phyloP scores from a whole-genome alignment of 306 rosid genomes.

The Crataegus laevigata region DNA sequence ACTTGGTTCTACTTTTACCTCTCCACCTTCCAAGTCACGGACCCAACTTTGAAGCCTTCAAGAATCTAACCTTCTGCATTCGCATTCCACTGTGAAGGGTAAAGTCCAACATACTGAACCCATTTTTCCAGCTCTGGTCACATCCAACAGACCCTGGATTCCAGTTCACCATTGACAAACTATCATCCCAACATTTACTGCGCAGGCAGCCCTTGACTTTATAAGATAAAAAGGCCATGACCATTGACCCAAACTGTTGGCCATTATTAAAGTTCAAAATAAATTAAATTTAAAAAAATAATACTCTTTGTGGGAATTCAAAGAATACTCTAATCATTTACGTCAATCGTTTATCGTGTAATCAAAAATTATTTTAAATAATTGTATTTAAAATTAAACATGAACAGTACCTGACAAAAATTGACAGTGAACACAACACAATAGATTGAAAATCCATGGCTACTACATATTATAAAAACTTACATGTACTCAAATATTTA shows the following conservation, averaged over 20 bases:
- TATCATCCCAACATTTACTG: slow-evolving; percentile 4
- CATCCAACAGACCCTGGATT: slow-evolving; percentile 45
- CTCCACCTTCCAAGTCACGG: slow-evolving; percentile 9
- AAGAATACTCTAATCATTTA: too few species aligned
- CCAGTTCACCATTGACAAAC: slow-evolving; percentile 36
- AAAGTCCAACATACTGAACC: slow-evolving; percentile 13
- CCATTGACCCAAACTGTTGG: not conserved
- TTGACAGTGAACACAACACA: not conserved
- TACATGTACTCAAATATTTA: slow-evolving; percentile 35
- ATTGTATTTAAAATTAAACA: too few species aligned
- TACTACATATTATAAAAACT: not conserved
- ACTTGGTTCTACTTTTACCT: not conserved
- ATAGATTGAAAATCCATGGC: slow-evolving; percentile 20
- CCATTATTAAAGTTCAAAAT: not conserved
- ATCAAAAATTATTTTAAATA: too few species aligned
- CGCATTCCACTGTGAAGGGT: not conserved
- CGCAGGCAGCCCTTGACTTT: slow-evolving; percentile 29
- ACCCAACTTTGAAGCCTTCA: not conserved
- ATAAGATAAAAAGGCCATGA: not conserved
- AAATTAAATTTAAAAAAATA: not conserved
- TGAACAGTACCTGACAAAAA: too few species aligned
- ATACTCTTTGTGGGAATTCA: too few species aligned
- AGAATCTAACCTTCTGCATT: slow-evolving; percentile 1
- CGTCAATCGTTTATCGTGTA: too few species aligned
- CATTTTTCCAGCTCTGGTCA: slow-evolving; percentile 32